Evolutionary conservation across 768 basidiomycete species (phyloP).

Genomic region (Lepiota brunneoincarnata): DNA sequence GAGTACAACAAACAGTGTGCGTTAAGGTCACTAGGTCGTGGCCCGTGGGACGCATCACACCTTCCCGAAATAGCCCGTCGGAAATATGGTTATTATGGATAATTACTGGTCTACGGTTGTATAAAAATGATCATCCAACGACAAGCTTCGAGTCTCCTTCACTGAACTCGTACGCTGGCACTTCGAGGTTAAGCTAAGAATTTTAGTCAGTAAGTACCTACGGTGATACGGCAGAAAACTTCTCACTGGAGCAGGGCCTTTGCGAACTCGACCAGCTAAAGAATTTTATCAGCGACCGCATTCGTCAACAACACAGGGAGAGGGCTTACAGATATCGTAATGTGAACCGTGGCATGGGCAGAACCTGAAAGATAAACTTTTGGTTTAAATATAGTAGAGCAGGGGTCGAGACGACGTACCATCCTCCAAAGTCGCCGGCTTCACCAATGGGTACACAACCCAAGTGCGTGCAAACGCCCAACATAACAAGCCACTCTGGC

Average conservation of each 20-base stretch:
- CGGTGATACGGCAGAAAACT: background rate
- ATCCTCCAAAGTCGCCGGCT: conserved; percentile 96
- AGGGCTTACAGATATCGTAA: conserved; percentile 86
- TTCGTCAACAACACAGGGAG: conserved; percentile 5
- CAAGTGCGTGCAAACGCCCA: conserved; percentile 94
- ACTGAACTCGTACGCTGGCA: conserved; percentile 86
- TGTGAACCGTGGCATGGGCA: conserved; percentile 99
- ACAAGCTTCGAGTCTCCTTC: conserved; percentile 85
- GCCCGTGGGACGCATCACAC: conserved; percentile 1
- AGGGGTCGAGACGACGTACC: conserved; percentile 52
- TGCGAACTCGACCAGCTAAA: conserved; percentile 88
- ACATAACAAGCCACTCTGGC: conserved; percentile 95
- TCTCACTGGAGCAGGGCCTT: conserved; percentile 93
- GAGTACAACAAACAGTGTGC: conserved; percentile 28
- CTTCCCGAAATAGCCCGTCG: conserved; percentile 1
- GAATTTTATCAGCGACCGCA: conserved; percentile 11
- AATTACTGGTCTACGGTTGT: conserved; percentile 15
- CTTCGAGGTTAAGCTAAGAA: conserved; percentile 84
- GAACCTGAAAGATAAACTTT: conserved; percentile 52
- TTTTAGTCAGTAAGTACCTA: conserved; percentile 11
- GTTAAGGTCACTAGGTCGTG: conserved; percentile 1
- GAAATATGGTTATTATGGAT: conserved; percentile 7
- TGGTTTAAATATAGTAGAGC: background rate
- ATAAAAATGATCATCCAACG: conserved; percentile 60
- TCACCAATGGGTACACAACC: conserved; percentile 99